Percentiles rank a stretch among this genome's conserved stretches.
phyloP scores from a whole-genome alignment of 805 yeast species.

The Candida ipomoeae region DNA sequence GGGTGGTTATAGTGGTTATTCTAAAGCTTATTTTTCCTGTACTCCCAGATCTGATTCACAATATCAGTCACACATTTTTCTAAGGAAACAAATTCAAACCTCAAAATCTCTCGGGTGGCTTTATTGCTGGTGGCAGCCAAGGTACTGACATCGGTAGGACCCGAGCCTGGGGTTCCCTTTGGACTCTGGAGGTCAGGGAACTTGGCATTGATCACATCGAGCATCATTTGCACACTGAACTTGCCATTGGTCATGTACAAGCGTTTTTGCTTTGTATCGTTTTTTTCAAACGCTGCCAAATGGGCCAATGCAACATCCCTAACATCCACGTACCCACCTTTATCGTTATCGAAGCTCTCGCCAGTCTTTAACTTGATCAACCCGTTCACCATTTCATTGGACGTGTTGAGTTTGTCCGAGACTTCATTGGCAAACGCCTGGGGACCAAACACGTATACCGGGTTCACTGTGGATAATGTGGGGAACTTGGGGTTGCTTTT shows the following conservation, averaged over 20 bases:
- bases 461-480: constrained; percentile 44
- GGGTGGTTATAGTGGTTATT: no score
- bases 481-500: constrained; percentile 26
- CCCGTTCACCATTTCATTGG: constrained; percentile 34
- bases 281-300: constrained; percentile 28
- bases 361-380: constrained; percentile 17
- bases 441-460: constrained; percentile 59
- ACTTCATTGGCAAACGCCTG: constrained; percentile 38
- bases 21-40: constrained; percentile 4
- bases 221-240: constrained; percentile 31
- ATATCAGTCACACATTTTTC: constrained; percentile 17
- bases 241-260: constrained; percentile 27
- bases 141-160: constrained; percentile 23
- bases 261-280: constrained; percentile 16
- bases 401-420: constrained; percentile 37
- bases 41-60: constrained; percentile 17
- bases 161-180: constrained; percentile 31
- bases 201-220: constrained; percentile 35
- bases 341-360: constrained; percentile 19
- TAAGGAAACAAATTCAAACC: constrained; percentile 15
- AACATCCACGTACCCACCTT: constrained; percentile 18
- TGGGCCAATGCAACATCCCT: constrained; percentile 26
- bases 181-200: constrained; percentile 21
- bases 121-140: constrained; percentile 16
- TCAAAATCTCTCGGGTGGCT: constrained; percentile 14